A percentile compares a stretch with the other conserved stretches of the same genome.
Evolutionary conservation across 176 grass and related monocot genomes (phyloP).

Genomic region (Saccharum spontaneum): DNA sequence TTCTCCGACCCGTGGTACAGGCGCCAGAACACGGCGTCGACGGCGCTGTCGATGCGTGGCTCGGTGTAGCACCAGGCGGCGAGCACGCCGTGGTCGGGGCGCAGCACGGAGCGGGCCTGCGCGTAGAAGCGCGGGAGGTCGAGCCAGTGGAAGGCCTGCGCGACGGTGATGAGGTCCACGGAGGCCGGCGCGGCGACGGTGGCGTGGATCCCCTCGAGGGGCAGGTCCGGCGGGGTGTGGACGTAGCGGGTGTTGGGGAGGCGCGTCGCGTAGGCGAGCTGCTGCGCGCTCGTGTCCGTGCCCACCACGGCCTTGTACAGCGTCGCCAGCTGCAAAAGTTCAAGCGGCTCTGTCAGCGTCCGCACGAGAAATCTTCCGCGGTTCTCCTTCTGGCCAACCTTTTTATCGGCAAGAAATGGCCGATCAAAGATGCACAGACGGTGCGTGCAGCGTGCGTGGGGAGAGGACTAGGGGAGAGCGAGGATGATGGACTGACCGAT

Average conservation of each 20-base stretch:
- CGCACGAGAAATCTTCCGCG: neutral
- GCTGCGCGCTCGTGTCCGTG: slow-evolving; percentile 85
- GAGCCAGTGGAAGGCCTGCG: slow-evolving; percentile 91
- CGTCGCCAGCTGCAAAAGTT: slow-evolving; percentile 49
- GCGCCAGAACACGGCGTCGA: slow-evolving; percentile 65
- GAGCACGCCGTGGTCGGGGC: slow-evolving; percentile 49
- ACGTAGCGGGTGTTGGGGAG: slow-evolving; percentile 64
- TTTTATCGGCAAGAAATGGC: no score
- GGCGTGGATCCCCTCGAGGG: slow-evolving; percentile 38
- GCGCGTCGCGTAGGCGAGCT: slow-evolving; percentile 49
- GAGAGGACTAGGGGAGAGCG: neutral
- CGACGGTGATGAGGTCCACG: slow-evolving; percentile 74
- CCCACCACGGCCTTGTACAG: slow-evolving; percentile 66
- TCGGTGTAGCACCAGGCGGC: slow-evolving; percentile 90
- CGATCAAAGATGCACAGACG: no score
- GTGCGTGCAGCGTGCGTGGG: no score
- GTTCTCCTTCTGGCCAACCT: no score
- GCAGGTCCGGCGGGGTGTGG: slow-evolving; percentile 43
- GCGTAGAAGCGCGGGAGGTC: slow-evolving; percentile 71
- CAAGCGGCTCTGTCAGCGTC: neutral
- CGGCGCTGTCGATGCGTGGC: slow-evolving; percentile 50
- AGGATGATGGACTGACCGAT: slow-evolving; percentile 21
- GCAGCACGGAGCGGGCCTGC: slow-evolving; percentile 51
- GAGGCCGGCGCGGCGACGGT: slow-evolving; percentile 45
- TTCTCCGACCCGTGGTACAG: slow-evolving; percentile 53